A percentile compares a stretch with the other conserved stretches of the same genome.
Evolutionary conservation across 1,139 yeast species (phyloP).

Genomic region (Taiozyma onychis): DNA sequence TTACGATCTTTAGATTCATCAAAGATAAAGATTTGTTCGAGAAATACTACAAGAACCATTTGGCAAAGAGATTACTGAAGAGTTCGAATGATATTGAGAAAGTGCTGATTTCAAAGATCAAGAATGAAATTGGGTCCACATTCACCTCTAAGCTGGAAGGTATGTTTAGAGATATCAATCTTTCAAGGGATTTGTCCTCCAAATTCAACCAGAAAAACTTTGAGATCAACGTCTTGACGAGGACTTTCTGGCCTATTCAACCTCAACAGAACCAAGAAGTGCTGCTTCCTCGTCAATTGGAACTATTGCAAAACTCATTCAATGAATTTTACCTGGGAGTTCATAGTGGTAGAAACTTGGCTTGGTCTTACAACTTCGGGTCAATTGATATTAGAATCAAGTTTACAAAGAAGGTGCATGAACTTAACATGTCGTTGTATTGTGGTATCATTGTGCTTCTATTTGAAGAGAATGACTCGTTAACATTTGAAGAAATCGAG

Average conservation of each 20-base stretch:
- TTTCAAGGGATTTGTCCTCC: constrained; percentile 53
- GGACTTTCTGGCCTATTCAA: constrained; percentile 59
- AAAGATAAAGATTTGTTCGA: constrained; percentile 88
- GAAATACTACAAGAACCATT: constrained; percentile 77
- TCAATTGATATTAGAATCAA: constrained; percentile 70
- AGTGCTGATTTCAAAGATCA: constrained; percentile 59
- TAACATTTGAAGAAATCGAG: constrained; percentile 57
- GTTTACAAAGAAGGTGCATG: constrained; percentile 66
- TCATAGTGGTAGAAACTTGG: constrained; percentile 68
- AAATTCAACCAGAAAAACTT: constrained; percentile 42
- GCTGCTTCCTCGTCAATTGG: constrained; percentile 46
- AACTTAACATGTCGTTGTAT: constrained; percentile 73
- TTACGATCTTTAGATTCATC: constrained; percentile 60
- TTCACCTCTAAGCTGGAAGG: constrained; percentile 79
- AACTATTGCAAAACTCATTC: constrained; percentile 35
- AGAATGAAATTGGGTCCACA: constrained; percentile 75
- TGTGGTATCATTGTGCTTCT: constrained; percentile 74
- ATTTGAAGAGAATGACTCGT: constrained; percentile 50
- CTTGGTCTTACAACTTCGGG: constrained; percentile 84
- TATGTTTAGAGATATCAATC: constrained; percentile 80
- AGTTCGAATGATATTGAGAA: constrained; percentile 59
- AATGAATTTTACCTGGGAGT: constrained; percentile 50
- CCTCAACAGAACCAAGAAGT: constrained; percentile 49
- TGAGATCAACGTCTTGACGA: constrained; percentile 51
- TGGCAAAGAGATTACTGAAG: constrained; percentile 76